Base-by-base conservation (phyloP, 371 early-diverging fungal genomes). In the Zychaea mexicana region DNA sequence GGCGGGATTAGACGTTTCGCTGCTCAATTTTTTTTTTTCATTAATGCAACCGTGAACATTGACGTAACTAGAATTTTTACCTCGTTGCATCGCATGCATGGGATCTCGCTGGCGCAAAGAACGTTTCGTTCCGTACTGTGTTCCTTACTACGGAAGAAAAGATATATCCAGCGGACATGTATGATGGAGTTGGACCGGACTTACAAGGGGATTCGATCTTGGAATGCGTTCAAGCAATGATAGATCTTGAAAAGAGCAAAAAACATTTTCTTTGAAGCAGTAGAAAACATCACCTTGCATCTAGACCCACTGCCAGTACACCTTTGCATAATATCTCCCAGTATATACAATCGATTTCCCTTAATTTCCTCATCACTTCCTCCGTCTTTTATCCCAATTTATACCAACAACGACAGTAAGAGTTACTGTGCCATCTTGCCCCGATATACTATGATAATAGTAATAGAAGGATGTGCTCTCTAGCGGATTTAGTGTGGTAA, bases 101-200 rank as follows among this genome's bases (percentile, higher is more conserved):
- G 73, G 80, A 79, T 45, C 32, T 79, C 21, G 77, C 72, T 6
- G 71, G 77, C 12, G 77, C 80, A 13, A 73, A 76, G 30, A 79
- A 79, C 36, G 61, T 72, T 3, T 70, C 71, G 1, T 59, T 72
- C 9, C 61, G 70, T 21, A 76, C 80, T 0, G 72, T 71, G 1
- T 76, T 69, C 60, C 36, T 79, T 42, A 70, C 76, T 5, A 66
- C 65, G 5, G 67, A 60, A 24, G 73, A 74, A 32, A 68, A 66
- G n/a, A 21, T 72, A 0, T 76, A 72, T 56, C 39, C 67, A n/a
- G 15, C 21, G 9, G 61, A 70, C 24, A 52, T 69, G 36, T 72
- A 74, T 46, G 62, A 60, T 49, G 62, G 54, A 24, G 46, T 55
- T 13, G 64, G 57, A 10, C 78, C 78, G 1, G 75, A 78, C 46